Evolutionary conservation across 768 basidiomycete genomes (phyloP).

Genomic region (Panellus pusillus): DNA sequence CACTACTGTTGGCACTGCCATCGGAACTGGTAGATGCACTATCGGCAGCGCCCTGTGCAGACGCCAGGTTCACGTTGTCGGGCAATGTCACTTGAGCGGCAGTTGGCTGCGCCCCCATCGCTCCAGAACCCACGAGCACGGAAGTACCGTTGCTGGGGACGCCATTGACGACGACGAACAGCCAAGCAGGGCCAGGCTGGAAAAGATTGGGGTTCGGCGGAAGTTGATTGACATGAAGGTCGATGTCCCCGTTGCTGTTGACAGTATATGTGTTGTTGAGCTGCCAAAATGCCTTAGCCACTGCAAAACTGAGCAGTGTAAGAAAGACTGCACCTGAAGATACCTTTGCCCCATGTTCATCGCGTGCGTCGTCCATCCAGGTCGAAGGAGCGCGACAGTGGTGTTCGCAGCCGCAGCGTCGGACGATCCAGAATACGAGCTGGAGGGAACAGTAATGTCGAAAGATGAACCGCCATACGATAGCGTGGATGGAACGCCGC

Average conservation of each 20-base stretch:
- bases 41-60: conserved; percentile 9
- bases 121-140: conserved; percentile 68
- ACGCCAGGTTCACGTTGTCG: not conserved
- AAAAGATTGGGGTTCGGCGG: conserved; percentile 67
- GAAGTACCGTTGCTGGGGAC: conserved; percentile 70
- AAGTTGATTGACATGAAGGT: conserved; percentile 59
- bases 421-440: conserved; percentile 45
- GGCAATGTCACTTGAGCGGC: conserved; percentile 10
- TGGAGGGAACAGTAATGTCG: conserved; percentile 50
- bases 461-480: conserved; percentile 66
- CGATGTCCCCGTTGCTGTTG: conserved; percentile 55
- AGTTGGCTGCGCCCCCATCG: conserved; percentile 60
- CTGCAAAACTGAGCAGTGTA: not conserved
- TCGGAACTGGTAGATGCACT: conserved; percentile 4
- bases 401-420: conserved; percentile 56
- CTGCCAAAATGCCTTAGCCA: conserved; percentile 38
- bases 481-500: conserved; percentile 54
- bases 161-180: conserved; percentile 73
- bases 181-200: conserved; percentile 69
- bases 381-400: conserved; percentile 61
- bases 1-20: not conserved
- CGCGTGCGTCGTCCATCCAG: conserved; percentile 59
- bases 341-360: conserved; percentile 65
- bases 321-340: not conserved
- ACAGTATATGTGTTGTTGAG: conserved; percentile 71